Percentiles rank a stretch among this genome's conserved stretches.
Evolutionary conservation across 768 basidiomycete genomes (phyloP).

Genomic region (Tylopilus subfusipes): DNA sequence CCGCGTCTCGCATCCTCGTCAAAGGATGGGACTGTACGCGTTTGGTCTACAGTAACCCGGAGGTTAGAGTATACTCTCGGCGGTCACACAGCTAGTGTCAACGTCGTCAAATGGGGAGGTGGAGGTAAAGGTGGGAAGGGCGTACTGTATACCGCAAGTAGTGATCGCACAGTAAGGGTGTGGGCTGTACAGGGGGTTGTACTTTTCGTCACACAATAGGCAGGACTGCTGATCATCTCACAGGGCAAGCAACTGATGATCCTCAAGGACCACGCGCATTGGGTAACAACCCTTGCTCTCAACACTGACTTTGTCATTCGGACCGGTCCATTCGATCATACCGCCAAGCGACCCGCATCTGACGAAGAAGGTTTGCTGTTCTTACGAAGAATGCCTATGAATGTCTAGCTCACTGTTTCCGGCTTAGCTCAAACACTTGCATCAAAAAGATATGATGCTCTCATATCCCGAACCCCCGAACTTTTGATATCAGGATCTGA

Average conservation of each 20-base stretch:
- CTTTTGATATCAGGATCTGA: constrained; percentile 93
- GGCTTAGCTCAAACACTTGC: constrained; percentile 72
- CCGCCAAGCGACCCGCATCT: constrained; percentile 67
- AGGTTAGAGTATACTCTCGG: constrained; percentile 80
- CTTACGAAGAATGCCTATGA: background rate
- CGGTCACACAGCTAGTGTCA: constrained; percentile 91
- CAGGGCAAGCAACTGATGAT: constrained; percentile 83
- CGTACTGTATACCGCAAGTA: constrained; percentile 91
- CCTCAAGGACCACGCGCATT: constrained; percentile 94
- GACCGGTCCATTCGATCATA: constrained; percentile 94
- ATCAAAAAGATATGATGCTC: constrained; percentile 68
- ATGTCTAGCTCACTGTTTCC: background rate
- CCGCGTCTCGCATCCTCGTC: constrained; percentile 93
- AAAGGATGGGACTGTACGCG: constrained; percentile 93
- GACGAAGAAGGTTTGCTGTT: constrained; percentile 73
- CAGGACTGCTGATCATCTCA: constrained; percentile 3
- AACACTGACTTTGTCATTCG: constrained; percentile 94
- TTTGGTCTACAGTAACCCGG: constrained; percentile 80
- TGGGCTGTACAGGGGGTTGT: constrained; percentile 85
- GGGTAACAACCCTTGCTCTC: constrained; percentile 95
- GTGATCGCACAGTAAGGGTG: constrained; percentile 89
- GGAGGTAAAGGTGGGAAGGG: constrained; percentile 62
- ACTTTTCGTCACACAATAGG: constrained; percentile 1
- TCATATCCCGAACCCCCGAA: constrained; percentile 65
- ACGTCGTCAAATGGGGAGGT: constrained; percentile 95